phyloP scores from a whole-genome alignment of 106 monocot species.

The Hemerocallis citrina region DNA sequence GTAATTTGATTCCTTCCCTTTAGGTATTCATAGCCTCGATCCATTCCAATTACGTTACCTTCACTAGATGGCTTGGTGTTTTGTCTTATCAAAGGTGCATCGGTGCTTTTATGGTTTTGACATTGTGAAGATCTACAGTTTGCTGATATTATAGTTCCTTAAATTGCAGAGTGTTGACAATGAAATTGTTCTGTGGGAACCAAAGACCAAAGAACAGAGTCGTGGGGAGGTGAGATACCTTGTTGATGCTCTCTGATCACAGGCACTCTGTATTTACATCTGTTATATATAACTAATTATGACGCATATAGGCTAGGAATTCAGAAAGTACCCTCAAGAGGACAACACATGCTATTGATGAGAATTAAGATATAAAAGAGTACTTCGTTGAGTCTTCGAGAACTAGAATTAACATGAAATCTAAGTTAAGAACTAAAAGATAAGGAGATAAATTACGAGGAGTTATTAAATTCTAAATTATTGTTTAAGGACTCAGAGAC shows the following conservation, averaged over 20 bases:
- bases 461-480: too few species aligned
- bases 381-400: too few species aligned
- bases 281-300: too few species aligned
- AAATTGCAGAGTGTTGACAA: constrained; percentile 81
- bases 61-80: constrained; percentile 91
- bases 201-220: constrained; percentile 82
- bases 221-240: constrained; percentile 61
- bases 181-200: constrained; percentile 92
- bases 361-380: too few species aligned
- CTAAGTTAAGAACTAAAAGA: too few species aligned
- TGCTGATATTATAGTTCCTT: not conserved
- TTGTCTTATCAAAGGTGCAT: constrained; percentile 80
- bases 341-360: too few species aligned
- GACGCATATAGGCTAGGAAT: too few species aligned
- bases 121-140: not conserved
- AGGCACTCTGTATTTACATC: not conserved
- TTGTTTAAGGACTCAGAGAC: too few species aligned
- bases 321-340: too few species aligned
- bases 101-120: not conserved
- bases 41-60: constrained; percentile 90
- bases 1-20: not conserved
- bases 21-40: constrained; percentile 75
- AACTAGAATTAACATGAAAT: too few species aligned
- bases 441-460: too few species aligned
- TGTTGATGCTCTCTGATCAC: not conserved